A percentile compares a stretch with the other conserved stretches of the same genome.
These are phyloP conservation scores for Sporothrix brasiliensis DNA, from an alignment of 2,329 filamentous ascomycete genomes.

Conservation along the genomic window DNA sequence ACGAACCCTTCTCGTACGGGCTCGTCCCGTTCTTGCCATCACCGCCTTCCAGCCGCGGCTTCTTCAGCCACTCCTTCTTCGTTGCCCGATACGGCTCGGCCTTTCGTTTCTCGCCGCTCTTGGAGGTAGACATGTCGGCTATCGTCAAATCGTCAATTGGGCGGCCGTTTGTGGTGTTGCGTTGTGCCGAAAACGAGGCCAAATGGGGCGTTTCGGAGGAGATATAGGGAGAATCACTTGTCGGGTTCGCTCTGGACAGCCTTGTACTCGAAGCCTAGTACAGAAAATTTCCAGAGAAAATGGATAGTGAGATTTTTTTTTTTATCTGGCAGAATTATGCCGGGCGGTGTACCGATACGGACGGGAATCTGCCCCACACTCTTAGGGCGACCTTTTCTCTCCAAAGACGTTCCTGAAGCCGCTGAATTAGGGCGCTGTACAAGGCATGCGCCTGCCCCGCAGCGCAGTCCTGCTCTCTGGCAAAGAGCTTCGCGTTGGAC, in stretches of 20 bases:
- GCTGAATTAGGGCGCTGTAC: not conserved
- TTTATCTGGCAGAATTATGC: conserved; percentile 37
- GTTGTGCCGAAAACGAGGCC: conserved; percentile 19
- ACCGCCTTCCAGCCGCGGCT: conserved; percentile 52
- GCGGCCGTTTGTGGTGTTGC: conserved; percentile 30
- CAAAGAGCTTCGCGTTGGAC: not conserved
- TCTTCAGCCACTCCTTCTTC: conserved; percentile 53
- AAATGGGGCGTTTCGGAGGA: not conserved
- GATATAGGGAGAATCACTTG: not conserved
- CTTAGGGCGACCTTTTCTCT: conserved; percentile 6
- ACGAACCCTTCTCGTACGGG: conserved; percentile 29
- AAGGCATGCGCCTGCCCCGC: conserved; percentile 24
- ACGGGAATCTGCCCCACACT: conserved; percentile 31
- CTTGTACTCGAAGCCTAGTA: conserved; percentile 5
- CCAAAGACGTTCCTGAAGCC: conserved; percentile 2
- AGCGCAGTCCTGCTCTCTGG: conserved; percentile 22
- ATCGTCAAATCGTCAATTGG: not conserved
- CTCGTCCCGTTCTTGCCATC: conserved; percentile 38
- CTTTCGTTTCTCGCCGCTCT: conserved; percentile 61
- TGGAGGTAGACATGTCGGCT: conserved; percentile 53
- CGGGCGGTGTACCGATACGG: conserved; percentile 42
- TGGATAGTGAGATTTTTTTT: conserved; percentile 25
- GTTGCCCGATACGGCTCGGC: conserved; percentile 50
- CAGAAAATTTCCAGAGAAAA: conserved; percentile 32
- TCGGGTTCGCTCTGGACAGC: conserved; percentile 18